Percentiles rank a stretch among this genome's conserved stretches.
Conservation (phyloP, 768 basidiomycete genomes). For the Leccinum subgranulosum region DNA sequence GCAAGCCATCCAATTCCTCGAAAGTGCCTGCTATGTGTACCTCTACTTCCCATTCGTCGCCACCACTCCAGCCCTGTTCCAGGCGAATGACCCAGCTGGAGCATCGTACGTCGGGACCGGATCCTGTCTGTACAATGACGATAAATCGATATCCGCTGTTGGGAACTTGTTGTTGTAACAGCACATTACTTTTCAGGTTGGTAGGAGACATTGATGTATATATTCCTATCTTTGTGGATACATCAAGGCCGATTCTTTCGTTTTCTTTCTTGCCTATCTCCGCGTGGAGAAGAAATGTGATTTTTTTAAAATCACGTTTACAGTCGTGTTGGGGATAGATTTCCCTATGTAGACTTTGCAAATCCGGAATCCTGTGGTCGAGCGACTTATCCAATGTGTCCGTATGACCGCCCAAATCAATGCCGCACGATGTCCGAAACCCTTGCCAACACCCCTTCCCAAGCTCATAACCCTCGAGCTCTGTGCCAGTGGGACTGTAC, state of each 20-base stretch:
- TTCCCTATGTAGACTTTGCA: too few relatives aligned
- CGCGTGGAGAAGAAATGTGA: too few relatives aligned
- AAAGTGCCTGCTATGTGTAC: constrained; percentile 26
- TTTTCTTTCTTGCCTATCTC: not conserved
- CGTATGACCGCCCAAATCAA: too few relatives aligned
- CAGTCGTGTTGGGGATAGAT: too few relatives aligned
- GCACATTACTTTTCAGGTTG: not conserved
- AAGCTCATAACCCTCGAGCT: too few relatives aligned
- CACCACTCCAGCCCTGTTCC: constrained; percentile 27
- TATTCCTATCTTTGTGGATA: not conserved
- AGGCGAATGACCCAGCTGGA: constrained; percentile 16
- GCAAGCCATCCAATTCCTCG: constrained; percentile 36
- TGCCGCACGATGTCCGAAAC: too few relatives aligned
- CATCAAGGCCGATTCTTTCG: too few relatives aligned
- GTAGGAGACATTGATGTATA: not conserved
- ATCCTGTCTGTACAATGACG: constrained; percentile 32
- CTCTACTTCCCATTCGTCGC: constrained; percentile 39
- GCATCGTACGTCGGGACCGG: constrained; percentile 23
- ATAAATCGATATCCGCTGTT: constrained; percentile 24
- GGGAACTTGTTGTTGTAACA: constrained; percentile 23
- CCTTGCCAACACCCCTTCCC: too few relatives aligned
- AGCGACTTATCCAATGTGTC: too few relatives aligned
- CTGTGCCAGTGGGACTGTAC: too few relatives aligned
- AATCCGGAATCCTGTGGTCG: too few relatives aligned
- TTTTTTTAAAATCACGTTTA: too few relatives aligned